Base-by-base conservation (phyloP, 2,329 filamentous ascomycete genomes). In the Purpureocillium takamizusanense region DNA sequence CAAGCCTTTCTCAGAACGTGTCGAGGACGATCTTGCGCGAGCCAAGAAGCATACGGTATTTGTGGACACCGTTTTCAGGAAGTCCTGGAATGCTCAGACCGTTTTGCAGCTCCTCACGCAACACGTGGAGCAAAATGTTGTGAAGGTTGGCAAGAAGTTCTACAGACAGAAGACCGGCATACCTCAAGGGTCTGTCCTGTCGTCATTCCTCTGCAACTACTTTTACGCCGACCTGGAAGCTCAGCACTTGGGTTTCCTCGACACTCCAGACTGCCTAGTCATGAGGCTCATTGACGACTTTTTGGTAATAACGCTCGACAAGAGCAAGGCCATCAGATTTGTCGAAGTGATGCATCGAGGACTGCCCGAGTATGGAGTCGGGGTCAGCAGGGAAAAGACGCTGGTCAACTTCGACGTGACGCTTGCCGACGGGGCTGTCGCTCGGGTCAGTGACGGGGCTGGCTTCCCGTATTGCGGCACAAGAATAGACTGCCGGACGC, bases 241-340 rank as follows among this genome's bases (percentile, higher is more conserved):
- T 7, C 69, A 78, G 18, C 66, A 81, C 12, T 66, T 97, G 3
- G 55, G 53, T 0, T 97, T 95, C 53, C 61, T 92, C 13, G 52
- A 62, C 9, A 44, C 43, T 1, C 41, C 53, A 10, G 66, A 81
- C 27, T 81, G 75, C 35, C 60, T 95, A 3, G 67, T 98, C 7
- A 60, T 97, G 37, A 75, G 92, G 13, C 71, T 95, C 9, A 86
- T 94, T 31, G 92, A 98, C 50, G 92, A 98, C 52, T 98, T 97
- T 50, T 67, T 97, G 4, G 75, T 98, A 33, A 81, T 98, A 51
- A 95, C 85, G 0, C 78, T 80, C 0, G 72, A 86, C 35, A 66
- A 62, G 38, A 47, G 58, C 7, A 78, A 89, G 50, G 90, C 87
- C 0, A 68, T 69, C 41, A 66, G 63, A 1, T 97, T 98, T 54